These are phyloP conservation scores for Cyphellophora europaea DNA, from an alignment of 2,329 filamentous ascomycete species.

Conservation along the genomic window DNA sequence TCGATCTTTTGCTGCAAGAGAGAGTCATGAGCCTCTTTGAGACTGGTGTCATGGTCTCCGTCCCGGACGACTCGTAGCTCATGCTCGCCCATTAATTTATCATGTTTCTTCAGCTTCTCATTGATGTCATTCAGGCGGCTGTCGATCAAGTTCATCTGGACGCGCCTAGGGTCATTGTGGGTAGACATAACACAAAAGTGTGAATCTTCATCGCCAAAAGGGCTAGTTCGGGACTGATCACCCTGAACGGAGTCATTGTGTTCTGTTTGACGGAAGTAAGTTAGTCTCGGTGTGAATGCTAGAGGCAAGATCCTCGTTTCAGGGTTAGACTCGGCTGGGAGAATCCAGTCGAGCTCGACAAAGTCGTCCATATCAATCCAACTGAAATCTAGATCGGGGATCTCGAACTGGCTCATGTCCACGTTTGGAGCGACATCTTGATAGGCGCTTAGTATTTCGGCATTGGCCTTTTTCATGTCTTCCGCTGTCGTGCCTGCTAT, in stretches of 20 bases:
- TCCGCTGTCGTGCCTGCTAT: conserved; percentile 73
- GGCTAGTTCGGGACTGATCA: conserved; percentile 74
- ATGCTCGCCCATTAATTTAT: conserved; percentile 62
- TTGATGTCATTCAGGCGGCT: conserved; percentile 70
- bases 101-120: conserved; percentile 67
- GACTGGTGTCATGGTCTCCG: conserved; percentile 37
- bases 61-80: conserved; percentile 54
- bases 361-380: conserved; percentile 99
- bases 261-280: conserved; percentile 95
- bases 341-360: conserved; percentile 92
- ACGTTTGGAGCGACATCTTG: conserved; percentile 42
- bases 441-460: conserved; percentile 50
- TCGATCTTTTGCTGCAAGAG: conserved; percentile 49
- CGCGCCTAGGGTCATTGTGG: conserved; percentile 76
- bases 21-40: conserved; percentile 36
- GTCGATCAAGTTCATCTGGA: conserved; percentile 79
- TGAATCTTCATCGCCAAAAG: conserved; percentile 86
- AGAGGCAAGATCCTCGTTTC: conserved; percentile 91
- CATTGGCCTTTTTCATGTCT: conserved; percentile 58
- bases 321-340: conserved; percentile 81
- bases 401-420: conserved; percentile 79
- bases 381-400: conserved; percentile 86
- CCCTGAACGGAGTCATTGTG: conserved; percentile 70
- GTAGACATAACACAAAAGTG: conserved; percentile 94
- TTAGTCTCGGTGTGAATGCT: conserved; percentile 86